Evolutionary conservation across 192 early-diverging fungal genomes (phyloP), one percentile per base, ranked within the genome.

Genomic region (Gaertneriomyces semiglobifer): DNA sequence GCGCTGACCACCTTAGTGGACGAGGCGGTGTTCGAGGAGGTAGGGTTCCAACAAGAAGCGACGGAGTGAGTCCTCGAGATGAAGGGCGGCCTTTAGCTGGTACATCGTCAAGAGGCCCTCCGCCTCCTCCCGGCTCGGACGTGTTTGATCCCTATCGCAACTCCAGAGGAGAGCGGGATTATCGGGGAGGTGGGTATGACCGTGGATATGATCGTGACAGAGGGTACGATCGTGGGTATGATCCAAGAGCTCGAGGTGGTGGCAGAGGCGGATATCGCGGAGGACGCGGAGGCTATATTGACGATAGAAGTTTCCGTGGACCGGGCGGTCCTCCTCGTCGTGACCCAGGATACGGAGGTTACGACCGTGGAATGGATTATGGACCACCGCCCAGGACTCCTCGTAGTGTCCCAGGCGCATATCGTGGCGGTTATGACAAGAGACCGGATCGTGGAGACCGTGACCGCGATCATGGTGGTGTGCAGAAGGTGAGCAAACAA

Each of bases 381-480:
- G 58, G 58, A 42, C 18, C 52, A 9, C 38, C 53, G 51, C 7
- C 39, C 52, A 6, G 54, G 33, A 18, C 25, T 54, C 53, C 53
- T n/a, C 16, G 40, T 25, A 42, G 54, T 6, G 54, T 53, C 42
- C n/a, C n/a, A 18, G 65, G 62, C 10, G 54, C 7, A n/a, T 18
- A 58, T 45, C 53, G 55, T 14, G 65, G 63, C 10, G 53, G 65
- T 42, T 54, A 65, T 65, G 61, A 62, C 10, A 39, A 39, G 5
- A 16, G 55, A 14, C 61, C n/a, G 7, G 61, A 65, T n/a, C 18
- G 63, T n/a, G 18, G 18, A 7, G 63, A 65, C 44, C 63, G 63
- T 14, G 50, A 41, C 4, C 51, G 54, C 12, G 18, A 52, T 65
- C 51, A 14, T 18, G 63, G 48, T 41, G 20, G 19, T 18, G 19